These are phyloP conservation scores for Russula olivacea DNA, from an alignment of 768 basidiomycete genomes.

Conservation along the genomic window DNA sequence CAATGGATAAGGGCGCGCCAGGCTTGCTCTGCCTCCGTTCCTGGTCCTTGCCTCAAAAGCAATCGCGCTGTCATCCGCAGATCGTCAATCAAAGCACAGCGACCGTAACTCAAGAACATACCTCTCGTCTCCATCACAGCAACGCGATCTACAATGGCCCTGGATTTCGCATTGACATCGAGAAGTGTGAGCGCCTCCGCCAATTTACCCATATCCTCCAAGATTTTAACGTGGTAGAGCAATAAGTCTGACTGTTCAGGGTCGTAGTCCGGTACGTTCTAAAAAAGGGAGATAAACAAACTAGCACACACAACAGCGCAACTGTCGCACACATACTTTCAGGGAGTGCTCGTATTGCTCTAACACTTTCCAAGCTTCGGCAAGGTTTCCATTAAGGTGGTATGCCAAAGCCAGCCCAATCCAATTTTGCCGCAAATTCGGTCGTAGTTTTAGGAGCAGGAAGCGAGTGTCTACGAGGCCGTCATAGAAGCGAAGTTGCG, in stretches of 20 bases:
- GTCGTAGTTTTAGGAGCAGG: slow-evolving; percentile 71
- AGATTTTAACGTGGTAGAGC: slow-evolving; percentile 65
- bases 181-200: slow-evolving; percentile 56
- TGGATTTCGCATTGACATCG: slow-evolving; percentile 57
- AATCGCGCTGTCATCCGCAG: slow-evolving; percentile 54
- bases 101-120: slow-evolving; percentile 25
- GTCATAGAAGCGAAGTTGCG: slow-evolving; percentile 79
- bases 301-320: background rate
- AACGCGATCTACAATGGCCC: slow-evolving; percentile 64
- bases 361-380: slow-evolving; percentile 64
- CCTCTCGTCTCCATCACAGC: slow-evolving; percentile 65
- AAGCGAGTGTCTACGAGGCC: slow-evolving; percentile 76
- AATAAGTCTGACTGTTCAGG: slow-evolving; percentile 79
- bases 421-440: slow-evolving; percentile 85
- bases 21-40: slow-evolving; percentile 68
- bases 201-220: slow-evolving; percentile 67
- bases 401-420: slow-evolving; percentile 82
- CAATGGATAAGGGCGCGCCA: slow-evolving; percentile 79
- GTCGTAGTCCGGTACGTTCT: slow-evolving; percentile 77
- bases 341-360: slow-evolving; percentile 65
- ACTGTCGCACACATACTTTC: slow-evolving; percentile 48
- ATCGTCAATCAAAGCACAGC: background rate
- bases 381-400: slow-evolving; percentile 70
- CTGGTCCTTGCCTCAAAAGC: slow-evolving; percentile 55
- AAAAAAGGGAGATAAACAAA: slow-evolving; percentile 12